Percentiles rank a stretch among this genome's conserved stretches.
Evolutionary conservation across 1,284 basidiomycete species (phyloP).

Genomic region (Marasmius tenuissimus): DNA sequence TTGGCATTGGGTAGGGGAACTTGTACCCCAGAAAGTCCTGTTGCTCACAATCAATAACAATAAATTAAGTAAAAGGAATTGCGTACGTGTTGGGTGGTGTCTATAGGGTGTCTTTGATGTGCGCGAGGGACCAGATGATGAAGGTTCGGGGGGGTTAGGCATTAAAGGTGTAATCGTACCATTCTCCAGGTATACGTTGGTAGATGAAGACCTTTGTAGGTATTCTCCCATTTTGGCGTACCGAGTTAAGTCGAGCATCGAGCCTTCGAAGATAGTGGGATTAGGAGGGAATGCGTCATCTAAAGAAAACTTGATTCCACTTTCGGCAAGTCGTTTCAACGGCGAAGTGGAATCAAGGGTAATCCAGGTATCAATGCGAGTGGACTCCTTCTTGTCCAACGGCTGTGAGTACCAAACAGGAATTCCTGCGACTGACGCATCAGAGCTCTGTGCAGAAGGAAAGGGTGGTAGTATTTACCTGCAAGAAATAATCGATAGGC

Average conservation of each 20-base stretch:
- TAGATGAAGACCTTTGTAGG: neutral
- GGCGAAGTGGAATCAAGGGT: neutral
- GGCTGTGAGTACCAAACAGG: neutral
- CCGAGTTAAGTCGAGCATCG: neutral
- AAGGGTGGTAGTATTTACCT: neutral
- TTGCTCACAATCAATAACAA: neutral
- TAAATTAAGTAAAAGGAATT: too few relatives aligned
- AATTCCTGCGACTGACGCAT: neutral
- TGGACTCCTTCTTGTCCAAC: neutral
- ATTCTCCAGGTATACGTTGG: neutral
- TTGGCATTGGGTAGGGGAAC: too few relatives aligned
- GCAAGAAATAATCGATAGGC: neutral
- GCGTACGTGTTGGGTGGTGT: neutral
- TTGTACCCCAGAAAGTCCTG: neutral
- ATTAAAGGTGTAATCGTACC: neutral
- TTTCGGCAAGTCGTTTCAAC: neutral
- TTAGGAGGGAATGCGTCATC: neutral
- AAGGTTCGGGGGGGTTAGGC: neutral
- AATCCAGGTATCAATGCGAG: neutral
- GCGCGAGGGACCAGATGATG: neutral
- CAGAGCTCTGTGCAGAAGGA: too few relatives aligned
- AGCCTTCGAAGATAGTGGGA: neutral
- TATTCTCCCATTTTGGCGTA: neutral
- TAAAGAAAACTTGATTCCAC: neutral
- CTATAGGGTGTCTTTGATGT: neutral